A percentile compares a stretch with the other conserved stretches of the same genome.
phyloP scores from a whole-genome alignment of 2,329 filamentous ascomycete genomes.

The Anisogramma anomala region DNA sequence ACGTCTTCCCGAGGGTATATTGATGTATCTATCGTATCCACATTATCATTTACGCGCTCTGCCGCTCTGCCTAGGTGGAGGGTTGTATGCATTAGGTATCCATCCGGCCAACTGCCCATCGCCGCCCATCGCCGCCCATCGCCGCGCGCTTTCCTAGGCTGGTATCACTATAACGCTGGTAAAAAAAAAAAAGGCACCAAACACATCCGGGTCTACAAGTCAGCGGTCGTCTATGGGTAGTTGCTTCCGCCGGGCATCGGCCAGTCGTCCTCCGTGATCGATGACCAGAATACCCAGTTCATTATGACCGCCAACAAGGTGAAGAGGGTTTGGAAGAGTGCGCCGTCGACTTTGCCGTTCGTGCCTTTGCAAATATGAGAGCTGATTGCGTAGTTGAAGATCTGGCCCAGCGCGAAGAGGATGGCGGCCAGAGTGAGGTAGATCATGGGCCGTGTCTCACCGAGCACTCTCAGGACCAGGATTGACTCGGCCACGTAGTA shows the following conservation, averaged over 20 bases:
- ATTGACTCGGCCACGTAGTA: slow-evolving; percentile 78
- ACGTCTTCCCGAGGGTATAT: too few relatives aligned
- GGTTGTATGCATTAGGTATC: slow-evolving; percentile 3
- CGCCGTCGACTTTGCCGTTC: slow-evolving; percentile 76
- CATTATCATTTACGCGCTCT: slow-evolving; percentile 6
- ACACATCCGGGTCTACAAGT: too few relatives aligned
- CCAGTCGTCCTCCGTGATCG: slow-evolving; percentile 99
- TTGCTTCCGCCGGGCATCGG: slow-evolving; percentile 40
- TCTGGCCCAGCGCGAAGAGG: slow-evolving; percentile 81
- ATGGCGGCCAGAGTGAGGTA: slow-evolving; percentile 65
- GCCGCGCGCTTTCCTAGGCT: slow-evolving; percentile 3
- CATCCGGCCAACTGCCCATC: slow-evolving; percentile 2
- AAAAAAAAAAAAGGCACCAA: background rate
- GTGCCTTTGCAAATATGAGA: slow-evolving; percentile 80
- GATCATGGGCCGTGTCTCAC: slow-evolving; percentile 85
- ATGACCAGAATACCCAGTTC: slow-evolving; percentile 96
- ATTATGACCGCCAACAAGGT: slow-evolving; percentile 72
- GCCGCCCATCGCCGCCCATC: background rate
- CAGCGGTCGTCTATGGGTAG: slow-evolving; percentile 20
- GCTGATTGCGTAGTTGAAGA: slow-evolving; percentile 94
- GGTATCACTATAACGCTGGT: slow-evolving; percentile 9
- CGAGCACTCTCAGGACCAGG: slow-evolving; percentile 74
- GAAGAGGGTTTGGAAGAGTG: slow-evolving; percentile 87
- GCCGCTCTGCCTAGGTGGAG: too few relatives aligned
- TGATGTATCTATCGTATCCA: slow-evolving; percentile 6